phyloP scores from a whole-genome alignment of 371 early-diverging fungal genomes.

The Amoeboaphelidium protococcarum region DNA sequence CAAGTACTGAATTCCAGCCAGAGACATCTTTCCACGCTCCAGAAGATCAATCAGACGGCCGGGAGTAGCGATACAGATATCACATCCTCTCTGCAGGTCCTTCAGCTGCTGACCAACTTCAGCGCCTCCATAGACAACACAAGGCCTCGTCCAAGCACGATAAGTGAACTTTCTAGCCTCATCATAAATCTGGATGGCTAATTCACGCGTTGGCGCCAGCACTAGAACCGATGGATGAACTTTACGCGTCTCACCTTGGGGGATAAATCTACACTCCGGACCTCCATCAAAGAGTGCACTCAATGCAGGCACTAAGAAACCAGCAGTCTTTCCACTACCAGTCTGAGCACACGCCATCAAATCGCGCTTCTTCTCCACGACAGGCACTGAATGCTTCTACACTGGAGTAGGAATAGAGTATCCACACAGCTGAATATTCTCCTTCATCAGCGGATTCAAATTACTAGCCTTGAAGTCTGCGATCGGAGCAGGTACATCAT shows the following conservation, averaged over 20 bases:
- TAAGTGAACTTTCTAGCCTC: conserved; percentile 12
- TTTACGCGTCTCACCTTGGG: conserved; percentile 45
- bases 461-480: conserved; percentile 30
- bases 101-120: conserved; percentile 18
- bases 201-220: conserved; percentile 16
- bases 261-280: conserved; percentile 20
- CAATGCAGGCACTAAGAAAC: conserved; percentile 37
- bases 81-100: conserved; percentile 22
- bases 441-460: conserved; percentile 54
- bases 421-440: conserved; percentile 68
- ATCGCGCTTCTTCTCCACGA: conserved; percentile 38
- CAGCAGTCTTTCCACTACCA: conserved; percentile 51
- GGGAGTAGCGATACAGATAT: conserved; percentile 69
- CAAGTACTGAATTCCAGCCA: conserved; percentile 5
- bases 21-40: conserved; percentile 58
- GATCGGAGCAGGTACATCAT: conserved; percentile 3
- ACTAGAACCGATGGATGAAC: conserved; percentile 16
- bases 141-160: conserved; percentile 29
- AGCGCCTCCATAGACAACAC: conserved; percentile 26
- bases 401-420: conserved; percentile 89
- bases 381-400: conserved; percentile 70
- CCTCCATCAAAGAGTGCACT: conserved; percentile 21
- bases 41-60: conserved; percentile 89
- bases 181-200: conserved; percentile 8
- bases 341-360: conserved; percentile 48